Conservation (phyloP, 805 yeast genomes). For the Kluyveromyces aestuarii region DNA sequence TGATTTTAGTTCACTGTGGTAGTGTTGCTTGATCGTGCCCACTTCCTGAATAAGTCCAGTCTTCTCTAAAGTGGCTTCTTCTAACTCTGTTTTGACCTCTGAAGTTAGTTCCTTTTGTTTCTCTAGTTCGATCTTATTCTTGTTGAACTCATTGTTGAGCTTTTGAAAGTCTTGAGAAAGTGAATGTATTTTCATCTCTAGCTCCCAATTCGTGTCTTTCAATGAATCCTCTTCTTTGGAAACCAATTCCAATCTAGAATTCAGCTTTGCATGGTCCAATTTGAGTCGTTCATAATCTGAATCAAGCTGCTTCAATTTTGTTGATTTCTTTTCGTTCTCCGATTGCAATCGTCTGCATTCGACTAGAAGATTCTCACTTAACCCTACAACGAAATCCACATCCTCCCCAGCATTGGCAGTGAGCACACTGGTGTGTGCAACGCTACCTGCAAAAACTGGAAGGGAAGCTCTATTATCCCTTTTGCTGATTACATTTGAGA, state of each 20-base stretch:
- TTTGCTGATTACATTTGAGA: conserved; percentile 5
- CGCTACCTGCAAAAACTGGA: conserved; percentile 18
- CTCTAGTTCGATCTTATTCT: conserved; percentile 33
- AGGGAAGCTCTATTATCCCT: conserved; percentile 10
- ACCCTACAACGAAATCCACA: conserved; percentile 61
- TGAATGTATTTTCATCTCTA: conserved; percentile 43
- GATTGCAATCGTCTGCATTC: conserved; percentile 67
- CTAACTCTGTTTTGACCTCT: conserved; percentile 40
- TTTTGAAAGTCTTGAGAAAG: conserved; percentile 24
- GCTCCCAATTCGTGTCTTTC: conserved; percentile 57
- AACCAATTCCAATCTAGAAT: conserved; percentile 10
- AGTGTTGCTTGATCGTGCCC: conserved; percentile 28
- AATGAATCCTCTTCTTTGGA: conserved; percentile 34
- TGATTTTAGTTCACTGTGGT: conserved; percentile 36
- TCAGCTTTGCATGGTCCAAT: conserved; percentile 10
- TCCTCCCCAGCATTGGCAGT: conserved; percentile 39
- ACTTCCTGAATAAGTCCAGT: conserved; percentile 34
- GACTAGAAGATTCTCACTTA: conserved; percentile 60
- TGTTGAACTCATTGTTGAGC: conserved; percentile 35
- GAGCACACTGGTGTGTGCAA: conserved; percentile 20
- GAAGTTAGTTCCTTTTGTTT: conserved; percentile 30
- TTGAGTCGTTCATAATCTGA: conserved; percentile 34
- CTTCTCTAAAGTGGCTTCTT: conserved; percentile 34
- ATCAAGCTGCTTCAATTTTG: conserved; percentile 33
- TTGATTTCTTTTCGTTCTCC: conserved; percentile 43